Evolutionary conservation across 345 rosid species (phyloP).

Genomic region (Eucalyptus curtisii): DNA sequence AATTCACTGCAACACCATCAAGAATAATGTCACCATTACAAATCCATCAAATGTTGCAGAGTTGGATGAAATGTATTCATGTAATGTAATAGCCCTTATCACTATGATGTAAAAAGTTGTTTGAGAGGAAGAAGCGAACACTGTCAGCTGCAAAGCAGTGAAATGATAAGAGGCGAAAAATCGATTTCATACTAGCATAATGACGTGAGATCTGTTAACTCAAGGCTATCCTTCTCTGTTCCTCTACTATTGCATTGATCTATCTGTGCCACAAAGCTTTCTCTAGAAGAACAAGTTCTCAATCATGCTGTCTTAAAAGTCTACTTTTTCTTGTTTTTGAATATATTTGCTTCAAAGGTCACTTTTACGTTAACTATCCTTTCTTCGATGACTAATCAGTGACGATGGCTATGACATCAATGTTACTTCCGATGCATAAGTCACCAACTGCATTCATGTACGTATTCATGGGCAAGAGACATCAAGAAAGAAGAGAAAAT

Average conservation of each 20-base stretch:
- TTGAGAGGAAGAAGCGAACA: background rate
- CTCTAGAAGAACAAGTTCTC: background rate
- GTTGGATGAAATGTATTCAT: background rate
- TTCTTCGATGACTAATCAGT: background rate
- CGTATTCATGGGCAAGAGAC: background rate
- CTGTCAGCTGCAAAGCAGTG: background rate
- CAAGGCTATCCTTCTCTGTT: background rate
- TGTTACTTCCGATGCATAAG: background rate
- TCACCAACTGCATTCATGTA: background rate
- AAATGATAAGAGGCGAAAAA: background rate
- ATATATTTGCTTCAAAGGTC: background rate
- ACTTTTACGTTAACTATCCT: background rate
- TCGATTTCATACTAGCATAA: background rate
- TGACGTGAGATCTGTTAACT: background rate
- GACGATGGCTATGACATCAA: background rate
- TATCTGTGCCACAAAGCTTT: background rate
- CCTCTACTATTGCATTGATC: background rate
- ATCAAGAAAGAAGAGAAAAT: background rate
- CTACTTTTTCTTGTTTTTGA: background rate
- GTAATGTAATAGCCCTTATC: background rate
- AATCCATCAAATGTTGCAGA: background rate
- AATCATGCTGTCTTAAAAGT: background rate
- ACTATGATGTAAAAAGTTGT: background rate
- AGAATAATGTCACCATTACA: background rate
- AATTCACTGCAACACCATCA: constrained; percentile 29